Evolutionary conservation across 257 asterid genomes (phyloP).

Genomic region (Gynochthodes officinalis): DNA sequence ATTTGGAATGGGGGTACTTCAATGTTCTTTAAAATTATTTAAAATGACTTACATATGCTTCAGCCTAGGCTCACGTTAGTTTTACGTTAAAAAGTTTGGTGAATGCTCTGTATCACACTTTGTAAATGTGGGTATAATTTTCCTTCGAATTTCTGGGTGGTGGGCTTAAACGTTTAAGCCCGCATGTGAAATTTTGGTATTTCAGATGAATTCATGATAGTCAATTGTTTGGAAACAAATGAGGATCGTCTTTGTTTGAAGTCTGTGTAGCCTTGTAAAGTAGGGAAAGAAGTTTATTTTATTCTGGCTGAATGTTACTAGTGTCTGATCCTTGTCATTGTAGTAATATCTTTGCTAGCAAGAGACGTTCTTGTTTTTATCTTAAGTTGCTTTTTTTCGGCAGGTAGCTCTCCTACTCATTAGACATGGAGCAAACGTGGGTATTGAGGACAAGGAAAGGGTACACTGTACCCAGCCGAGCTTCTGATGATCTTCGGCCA

Average conservation of each 20-base stretch:
- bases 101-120: background rate
- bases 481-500: slow-evolving; percentile 64
- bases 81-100: background rate
- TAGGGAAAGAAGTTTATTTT: background rate
- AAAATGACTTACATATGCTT: background rate
- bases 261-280: background rate
- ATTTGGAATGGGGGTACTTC: background rate
- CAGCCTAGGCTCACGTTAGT: background rate
- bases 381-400: slow-evolving; percentile 3
- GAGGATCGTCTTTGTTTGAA: background rate
- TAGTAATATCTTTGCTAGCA: background rate
- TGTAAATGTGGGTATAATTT: background rate
- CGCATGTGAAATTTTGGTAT: background rate
- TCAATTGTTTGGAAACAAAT: background rate
- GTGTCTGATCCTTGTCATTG: background rate
- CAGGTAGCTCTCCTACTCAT: slow-evolving; percentile 94
- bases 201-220: background rate
- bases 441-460: slow-evolving; percentile 84
- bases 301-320: background rate
- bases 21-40: background rate
- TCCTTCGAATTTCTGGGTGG: background rate
- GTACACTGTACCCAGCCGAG: slow-evolving; percentile 84
- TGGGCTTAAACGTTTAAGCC: background rate
- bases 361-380: background rate
- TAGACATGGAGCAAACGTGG: slow-evolving; percentile 94